Base-by-base conservation (phyloP, 352 stramenopile genomes). In the Phytophthora multivora region DNA sequence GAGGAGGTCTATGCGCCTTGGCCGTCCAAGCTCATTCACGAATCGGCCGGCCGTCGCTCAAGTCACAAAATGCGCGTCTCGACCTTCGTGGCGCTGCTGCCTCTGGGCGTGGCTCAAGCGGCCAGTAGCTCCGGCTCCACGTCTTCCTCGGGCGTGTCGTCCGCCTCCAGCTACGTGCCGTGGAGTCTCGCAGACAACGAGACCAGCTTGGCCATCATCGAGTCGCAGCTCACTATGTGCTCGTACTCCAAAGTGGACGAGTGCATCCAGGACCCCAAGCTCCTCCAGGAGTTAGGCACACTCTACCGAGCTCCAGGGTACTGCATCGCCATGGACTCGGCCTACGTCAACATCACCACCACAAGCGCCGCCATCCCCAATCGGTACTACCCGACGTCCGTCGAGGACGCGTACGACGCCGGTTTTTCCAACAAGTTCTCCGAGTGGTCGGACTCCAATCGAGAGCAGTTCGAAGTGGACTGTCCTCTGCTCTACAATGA, bases 401-500 rank as follows among this genome's bases (percentile, higher is more conserved):
- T 74, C 6, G 57, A 82, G 50, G 73, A 75, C 49, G 80, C 77
- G 4, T 75, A 85, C 41, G 63, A 69, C 30, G 63, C 60, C 0
- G 77, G 77, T 19, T 80, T 83, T 30, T 66, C 59, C 41, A 89
- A 88, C 60, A 82, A 83, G 47, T 88, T 89, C 45, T 85, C 80
- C 23, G 73, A 83, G 56, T 89, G 80, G 80, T 74, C 64, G 11
- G 64, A 70, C 30, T 40, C 54, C 12, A 88, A 86, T 58, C 80
- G 74, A 31, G 71, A 79, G 30, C 75, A 83, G 42, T 89, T 89
- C 48, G 23, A 89, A 42, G 69, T 86, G 10, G 80, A 89, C 25
- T 89, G 80, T n/a, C 78, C 80, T 1, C 55, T 87, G 28, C 63
- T 89, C 5, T 88, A 85, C 63, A 83, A 88, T 31, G 59, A 86